Evolutionary conservation across 352 stramenopile species (phyloP).

Genomic region (Globisporangium polare): DNA sequence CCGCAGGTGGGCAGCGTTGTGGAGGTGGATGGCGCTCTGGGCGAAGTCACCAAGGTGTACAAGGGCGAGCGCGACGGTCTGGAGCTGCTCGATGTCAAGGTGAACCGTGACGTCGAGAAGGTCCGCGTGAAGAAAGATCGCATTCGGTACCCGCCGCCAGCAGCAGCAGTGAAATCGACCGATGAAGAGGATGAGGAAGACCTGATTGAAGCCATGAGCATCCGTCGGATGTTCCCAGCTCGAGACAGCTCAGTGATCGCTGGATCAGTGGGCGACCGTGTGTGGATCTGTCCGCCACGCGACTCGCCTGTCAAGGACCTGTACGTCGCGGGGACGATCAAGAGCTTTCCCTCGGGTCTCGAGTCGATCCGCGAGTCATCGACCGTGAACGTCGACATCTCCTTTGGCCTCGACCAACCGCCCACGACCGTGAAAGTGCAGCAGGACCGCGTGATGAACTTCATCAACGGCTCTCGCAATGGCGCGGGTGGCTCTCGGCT

Average conservation of each 20-base stretch:
- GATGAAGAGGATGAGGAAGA: constrained; percentile 15
- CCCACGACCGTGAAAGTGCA: constrained; percentile 47
- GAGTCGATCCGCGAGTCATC: constrained; percentile 42
- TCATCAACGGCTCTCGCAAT: constrained; percentile 30
- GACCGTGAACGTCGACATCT: constrained; percentile 49
- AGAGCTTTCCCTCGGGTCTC: constrained; percentile 51
- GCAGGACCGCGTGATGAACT: constrained; percentile 58
- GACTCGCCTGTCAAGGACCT: constrained; percentile 31
- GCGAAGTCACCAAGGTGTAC: constrained; percentile 54
- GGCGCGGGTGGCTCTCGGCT: constrained; percentile 41
- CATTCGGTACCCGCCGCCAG: constrained; percentile 42
- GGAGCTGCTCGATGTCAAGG: constrained; percentile 44
- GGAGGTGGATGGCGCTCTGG: constrained; percentile 57
- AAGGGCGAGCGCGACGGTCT: constrained; percentile 12
- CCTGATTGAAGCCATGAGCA: constrained; percentile 67
- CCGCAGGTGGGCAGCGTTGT: constrained; percentile 73
- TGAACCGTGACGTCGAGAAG: constrained; percentile 46
- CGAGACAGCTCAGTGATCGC: constrained; percentile 50
- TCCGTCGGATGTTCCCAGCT: constrained; percentile 59
- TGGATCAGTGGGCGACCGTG: constrained; percentile 54
- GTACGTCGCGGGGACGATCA: constrained; percentile 54
- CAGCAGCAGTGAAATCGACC: not conserved
- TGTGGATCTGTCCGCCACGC: constrained; percentile 52
- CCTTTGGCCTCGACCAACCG: constrained; percentile 33
- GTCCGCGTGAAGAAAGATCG: constrained; percentile 47